phyloP scores from a whole-genome alignment of 345 rosid genomes.

The Gossypium turneri region DNA sequence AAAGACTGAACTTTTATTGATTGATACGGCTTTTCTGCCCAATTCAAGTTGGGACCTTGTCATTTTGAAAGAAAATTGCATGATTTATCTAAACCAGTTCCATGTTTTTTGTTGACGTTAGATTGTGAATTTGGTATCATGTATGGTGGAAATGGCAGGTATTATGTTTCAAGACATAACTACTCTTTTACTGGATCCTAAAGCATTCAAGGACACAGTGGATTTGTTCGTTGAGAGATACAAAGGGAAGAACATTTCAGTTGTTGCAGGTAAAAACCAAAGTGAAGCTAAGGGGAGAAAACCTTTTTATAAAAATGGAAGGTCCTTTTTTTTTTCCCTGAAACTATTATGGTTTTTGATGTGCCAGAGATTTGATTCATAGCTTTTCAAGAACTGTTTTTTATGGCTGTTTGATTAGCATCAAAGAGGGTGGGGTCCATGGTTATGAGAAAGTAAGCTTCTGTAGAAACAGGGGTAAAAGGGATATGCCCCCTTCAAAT shows the following conservation, averaged over 20 bases:
- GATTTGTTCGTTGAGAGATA: slow-evolving; percentile 92
- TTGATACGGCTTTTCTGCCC: not conserved
- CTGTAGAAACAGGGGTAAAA: slow-evolving; percentile 16
- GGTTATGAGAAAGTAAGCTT: slow-evolving; percentile 20
- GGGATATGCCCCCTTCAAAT: slow-evolving; percentile 20
- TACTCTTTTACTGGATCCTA: slow-evolving; percentile 76
- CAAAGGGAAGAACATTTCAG: slow-evolving; percentile 79
- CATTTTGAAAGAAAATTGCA: not conserved
- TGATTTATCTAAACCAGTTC: not conserved
- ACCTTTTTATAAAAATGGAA: not conserved
- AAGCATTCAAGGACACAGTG: slow-evolving; percentile 85
- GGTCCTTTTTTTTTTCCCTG: not conserved
- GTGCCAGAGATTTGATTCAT: slow-evolving; percentile 16
- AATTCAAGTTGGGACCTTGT: not conserved
- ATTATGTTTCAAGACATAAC: slow-evolving; percentile 98
- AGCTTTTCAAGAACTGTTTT: slow-evolving; percentile 22
- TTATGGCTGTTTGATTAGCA: slow-evolving; percentile 25
- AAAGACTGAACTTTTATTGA: not conserved
- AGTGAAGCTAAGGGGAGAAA: not conserved
- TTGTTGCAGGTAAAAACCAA: slow-evolving; percentile 79
- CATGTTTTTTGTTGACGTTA: not conserved
- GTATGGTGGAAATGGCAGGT: slow-evolving; percentile 42
- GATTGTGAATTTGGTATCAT: slow-evolving; percentile 1
- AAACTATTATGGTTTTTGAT: not conserved
- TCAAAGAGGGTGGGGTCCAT: slow-evolving; percentile 34